Percentiles rank a stretch among this genome's conserved stretches.
Conservation (phyloP, 306 rosid genomes). For the Glycyrrhiza uralensis region DNA sequence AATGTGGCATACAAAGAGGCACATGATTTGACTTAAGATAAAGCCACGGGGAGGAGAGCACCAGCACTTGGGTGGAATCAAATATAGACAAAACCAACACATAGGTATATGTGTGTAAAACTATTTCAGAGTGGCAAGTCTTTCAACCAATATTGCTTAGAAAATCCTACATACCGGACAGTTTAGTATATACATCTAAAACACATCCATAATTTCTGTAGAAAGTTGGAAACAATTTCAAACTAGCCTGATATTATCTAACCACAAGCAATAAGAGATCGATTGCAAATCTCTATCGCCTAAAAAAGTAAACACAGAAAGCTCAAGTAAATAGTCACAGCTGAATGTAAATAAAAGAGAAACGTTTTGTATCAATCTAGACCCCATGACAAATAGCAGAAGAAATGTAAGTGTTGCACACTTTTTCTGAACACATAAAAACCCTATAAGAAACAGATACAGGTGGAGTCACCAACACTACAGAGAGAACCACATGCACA, state of each 20-base stretch:
- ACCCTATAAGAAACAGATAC: neutral
- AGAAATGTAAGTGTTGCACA: neutral
- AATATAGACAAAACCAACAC: neutral
- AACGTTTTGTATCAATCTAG: neutral
- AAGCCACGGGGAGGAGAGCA: neutral
- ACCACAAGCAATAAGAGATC: neutral
- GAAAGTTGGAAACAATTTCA: too few relatives aligned
- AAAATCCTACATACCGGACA: neutral
- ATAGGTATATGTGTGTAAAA: neutral
- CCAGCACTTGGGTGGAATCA: neutral
- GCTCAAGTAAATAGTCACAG: too few relatives aligned
- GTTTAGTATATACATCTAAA: neutral
- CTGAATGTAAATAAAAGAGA: too few relatives aligned
- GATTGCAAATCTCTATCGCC: too few relatives aligned
- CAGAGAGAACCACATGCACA: neutral
- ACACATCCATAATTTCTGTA: too few relatives aligned
- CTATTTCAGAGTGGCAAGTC: neutral
- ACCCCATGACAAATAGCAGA: neutral
- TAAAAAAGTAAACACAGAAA: too few relatives aligned
- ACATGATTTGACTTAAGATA: neutral
- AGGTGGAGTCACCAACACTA: neutral
- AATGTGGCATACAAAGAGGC: neutral
- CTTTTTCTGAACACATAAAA: neutral
- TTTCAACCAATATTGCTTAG: neutral
- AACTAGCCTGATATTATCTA: too few relatives aligned